phyloP scores from a whole-genome alignment of 2,329 filamentous ascomycete species.

The Scedosporium dehoogii region DNA sequence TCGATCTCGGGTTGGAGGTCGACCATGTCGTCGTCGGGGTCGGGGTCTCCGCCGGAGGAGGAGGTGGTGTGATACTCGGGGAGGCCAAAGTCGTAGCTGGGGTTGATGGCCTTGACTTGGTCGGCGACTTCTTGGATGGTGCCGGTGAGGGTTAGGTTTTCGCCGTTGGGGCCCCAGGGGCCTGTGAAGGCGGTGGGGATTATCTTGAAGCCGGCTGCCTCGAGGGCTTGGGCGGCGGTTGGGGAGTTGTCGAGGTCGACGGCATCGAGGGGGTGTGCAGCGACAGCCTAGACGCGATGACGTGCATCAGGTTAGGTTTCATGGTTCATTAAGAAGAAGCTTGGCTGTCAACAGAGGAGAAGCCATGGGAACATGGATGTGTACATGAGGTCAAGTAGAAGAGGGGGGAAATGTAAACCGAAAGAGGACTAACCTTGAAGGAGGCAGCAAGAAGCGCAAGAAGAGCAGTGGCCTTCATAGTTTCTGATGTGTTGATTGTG shows the following conservation, averaged over 20 bases:
- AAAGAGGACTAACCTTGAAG: not conserved
- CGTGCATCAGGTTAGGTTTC: too few relatives aligned
- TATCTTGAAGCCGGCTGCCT: not conserved
- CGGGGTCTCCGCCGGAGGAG: not conserved
- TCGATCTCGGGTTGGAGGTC: not conserved
- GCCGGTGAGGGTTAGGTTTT: not conserved
- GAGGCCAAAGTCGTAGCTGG: not conserved
- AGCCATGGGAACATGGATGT: too few relatives aligned
- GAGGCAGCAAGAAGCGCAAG: not conserved
- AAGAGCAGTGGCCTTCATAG: not conserved
- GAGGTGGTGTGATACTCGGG: not conserved
- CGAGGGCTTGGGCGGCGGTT: not conserved
- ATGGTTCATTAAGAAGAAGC: too few relatives aligned
- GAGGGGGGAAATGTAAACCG: not conserved
- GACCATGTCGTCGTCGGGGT: not conserved
- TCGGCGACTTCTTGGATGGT: slow-evolving; percentile 1
- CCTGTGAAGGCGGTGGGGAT: not conserved
- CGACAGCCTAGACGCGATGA: not conserved
- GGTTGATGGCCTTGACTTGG: not conserved
- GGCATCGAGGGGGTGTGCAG: not conserved
- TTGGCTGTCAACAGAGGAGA: not conserved
- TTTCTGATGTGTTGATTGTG: not conserved
- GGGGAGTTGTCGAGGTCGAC: not conserved
- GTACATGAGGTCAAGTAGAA: not conserved
- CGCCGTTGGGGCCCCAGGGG: not conserved